These are phyloP conservation scores for Myrica gale DNA, from an alignment of 306 rosid species.

Conservation along the genomic window DNA sequence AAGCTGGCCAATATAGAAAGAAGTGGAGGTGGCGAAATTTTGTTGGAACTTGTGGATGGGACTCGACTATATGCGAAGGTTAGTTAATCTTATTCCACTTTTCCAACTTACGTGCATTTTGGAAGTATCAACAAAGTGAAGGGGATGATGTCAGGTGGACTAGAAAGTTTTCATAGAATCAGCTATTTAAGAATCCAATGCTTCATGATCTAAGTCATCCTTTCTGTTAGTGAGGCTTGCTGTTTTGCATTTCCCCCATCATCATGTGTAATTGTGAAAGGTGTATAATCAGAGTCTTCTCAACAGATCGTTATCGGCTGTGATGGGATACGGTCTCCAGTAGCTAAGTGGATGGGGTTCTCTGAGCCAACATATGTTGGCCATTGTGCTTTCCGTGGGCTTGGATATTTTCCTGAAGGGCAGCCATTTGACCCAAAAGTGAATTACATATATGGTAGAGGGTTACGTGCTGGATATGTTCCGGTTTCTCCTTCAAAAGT, in stretches of 20 bases:
- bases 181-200: background rate
- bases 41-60: slow-evolving; percentile 66
- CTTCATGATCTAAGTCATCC: background rate
- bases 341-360: slow-evolving; percentile 91
- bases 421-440: slow-evolving; percentile 63
- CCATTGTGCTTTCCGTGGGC: slow-evolving; percentile 78
- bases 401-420: slow-evolving; percentile 57
- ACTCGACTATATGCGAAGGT: slow-evolving; percentile 73
- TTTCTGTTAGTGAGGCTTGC: background rate
- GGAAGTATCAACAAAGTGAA: no score
- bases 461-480: slow-evolving; percentile 77
- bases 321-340: slow-evolving; percentile 80
- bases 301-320: slow-evolving; percentile 83
- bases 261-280: background rate
- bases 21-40: slow-evolving; percentile 45
- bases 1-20: slow-evolving; percentile 55
- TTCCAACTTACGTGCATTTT: background rate
- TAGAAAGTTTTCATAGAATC: background rate
- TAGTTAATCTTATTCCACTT: background rate
- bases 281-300: background rate
- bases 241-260: background rate
- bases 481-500: slow-evolving; percentile 87
- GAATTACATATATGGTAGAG: slow-evolving; percentile 71
- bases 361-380: slow-evolving; percentile 64
- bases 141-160: background rate